phyloP scores from a whole-genome alignment of 2,329 filamentous ascomycete species.

The Verticillium tricorpus region DNA sequence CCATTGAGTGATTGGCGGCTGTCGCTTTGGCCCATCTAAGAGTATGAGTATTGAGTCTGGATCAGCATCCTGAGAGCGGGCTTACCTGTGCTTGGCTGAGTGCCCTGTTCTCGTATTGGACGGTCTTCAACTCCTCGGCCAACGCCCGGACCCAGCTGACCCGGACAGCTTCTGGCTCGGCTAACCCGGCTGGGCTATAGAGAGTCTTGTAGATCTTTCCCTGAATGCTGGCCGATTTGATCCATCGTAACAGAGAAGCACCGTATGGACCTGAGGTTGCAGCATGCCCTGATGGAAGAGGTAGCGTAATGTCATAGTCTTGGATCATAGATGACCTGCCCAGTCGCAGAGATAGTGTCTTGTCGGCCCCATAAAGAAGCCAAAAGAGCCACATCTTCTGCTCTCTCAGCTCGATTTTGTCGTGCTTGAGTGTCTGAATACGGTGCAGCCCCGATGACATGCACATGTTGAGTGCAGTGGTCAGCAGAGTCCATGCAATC shows the following conservation, averaged over 20 bases:
- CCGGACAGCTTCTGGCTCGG: conserved; percentile 13
- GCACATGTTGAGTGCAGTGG: conserved; percentile 14
- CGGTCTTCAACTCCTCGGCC: not conserved
- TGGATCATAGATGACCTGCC: conserved; percentile 19
- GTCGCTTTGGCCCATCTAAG: not conserved
- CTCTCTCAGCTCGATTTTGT: conserved; percentile 1
- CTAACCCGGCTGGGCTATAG: conserved; percentile 19
- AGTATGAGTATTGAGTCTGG: not conserved
- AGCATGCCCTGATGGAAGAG: not conserved
- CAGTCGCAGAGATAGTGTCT: conserved; percentile 18
- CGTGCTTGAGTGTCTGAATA: conserved; percentile 5
- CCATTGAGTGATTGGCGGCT: not conserved
- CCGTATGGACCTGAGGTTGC: not conserved
- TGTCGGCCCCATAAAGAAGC: conserved; percentile 20
- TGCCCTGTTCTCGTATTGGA: not conserved
- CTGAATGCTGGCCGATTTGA: conserved; percentile 15
- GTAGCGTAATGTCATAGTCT: conserved; percentile 20
- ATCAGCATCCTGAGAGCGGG: not conserved
- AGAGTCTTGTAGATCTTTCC: conserved; percentile 20
- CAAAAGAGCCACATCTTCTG: conserved; percentile 18
- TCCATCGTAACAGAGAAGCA: conserved; percentile 7
- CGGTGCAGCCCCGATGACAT: conserved; percentile 16
- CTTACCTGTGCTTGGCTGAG: not conserved
- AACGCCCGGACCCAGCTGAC: conserved; percentile 7
- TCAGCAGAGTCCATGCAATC: conserved; percentile 17